A percentile compares a stretch with the other conserved stretches of the same genome.
phyloP scores from a whole-genome alignment of 192 early-diverging fungal species.

The Linnemannia elongata region DNA sequence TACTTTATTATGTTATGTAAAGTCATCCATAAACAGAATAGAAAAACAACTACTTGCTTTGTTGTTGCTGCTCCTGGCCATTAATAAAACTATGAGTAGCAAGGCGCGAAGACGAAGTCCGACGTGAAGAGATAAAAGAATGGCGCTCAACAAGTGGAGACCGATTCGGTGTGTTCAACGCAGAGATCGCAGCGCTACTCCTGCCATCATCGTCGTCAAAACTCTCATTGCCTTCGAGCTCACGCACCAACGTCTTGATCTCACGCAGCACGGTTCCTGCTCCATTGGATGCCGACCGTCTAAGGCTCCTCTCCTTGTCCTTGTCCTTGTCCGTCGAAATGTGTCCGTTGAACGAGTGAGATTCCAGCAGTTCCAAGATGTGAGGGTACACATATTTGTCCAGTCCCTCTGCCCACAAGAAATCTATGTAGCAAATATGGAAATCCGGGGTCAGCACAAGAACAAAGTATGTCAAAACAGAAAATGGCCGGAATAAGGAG shows the following conservation, averaged over 20 bases:
- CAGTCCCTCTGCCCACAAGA: constrained; percentile 64
- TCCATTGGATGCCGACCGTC: constrained; percentile 16
- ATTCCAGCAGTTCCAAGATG: constrained; percentile 53
- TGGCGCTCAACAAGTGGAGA: constrained; percentile 20
- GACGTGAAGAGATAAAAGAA: not conserved
- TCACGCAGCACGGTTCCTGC: constrained; percentile 10
- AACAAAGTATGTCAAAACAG: not conserved
- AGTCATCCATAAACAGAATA: too few relatives aligned
- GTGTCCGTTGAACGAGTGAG: constrained; percentile 49
- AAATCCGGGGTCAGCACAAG: not conserved
- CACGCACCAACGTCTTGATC: constrained; percentile 16
- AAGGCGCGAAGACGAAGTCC: not conserved
- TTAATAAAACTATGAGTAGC: not conserved
- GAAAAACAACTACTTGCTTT: not conserved
- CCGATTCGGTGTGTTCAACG: not conserved
- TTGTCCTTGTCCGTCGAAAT: constrained; percentile 16
- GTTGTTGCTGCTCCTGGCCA: constrained; percentile 7
- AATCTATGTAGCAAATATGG: constrained; percentile 41
- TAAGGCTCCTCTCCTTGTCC: not conserved
- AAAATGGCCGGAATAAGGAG: not conserved
- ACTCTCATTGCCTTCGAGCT: constrained; percentile 31
- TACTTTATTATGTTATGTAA: not conserved
- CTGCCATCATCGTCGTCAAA: constrained; percentile 5
- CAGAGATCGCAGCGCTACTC: not conserved
- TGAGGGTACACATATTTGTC: constrained; percentile 62